phyloP scores from a whole-genome alignment of 306 rosid species.

The Mimosa pudica region DNA sequence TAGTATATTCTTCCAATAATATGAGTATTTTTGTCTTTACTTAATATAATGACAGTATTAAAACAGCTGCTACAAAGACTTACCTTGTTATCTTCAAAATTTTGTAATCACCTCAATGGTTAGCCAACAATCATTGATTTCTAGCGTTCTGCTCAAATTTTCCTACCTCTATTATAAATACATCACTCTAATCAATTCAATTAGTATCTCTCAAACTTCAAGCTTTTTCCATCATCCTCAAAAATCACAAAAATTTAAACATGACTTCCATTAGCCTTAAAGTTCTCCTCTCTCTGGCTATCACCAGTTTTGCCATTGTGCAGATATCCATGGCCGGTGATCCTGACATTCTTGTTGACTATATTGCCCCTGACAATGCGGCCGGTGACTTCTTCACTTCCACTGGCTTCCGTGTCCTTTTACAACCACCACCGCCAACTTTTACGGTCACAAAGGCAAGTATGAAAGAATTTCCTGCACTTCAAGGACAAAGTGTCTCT shows the following conservation, averaged over 20 bases:
- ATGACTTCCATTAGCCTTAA: slow-evolving; percentile 35
- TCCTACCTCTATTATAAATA: slow-evolving; percentile 13
- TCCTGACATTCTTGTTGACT: slow-evolving; percentile 54
- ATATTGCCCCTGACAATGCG: slow-evolving; percentile 31
- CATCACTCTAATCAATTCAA: neutral
- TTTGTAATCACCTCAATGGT: slow-evolving; percentile 13
- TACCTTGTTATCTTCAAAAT: slow-evolving; percentile 20
- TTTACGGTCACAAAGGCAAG: slow-evolving; percentile 48
- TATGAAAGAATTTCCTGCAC: slow-evolving; percentile 49
- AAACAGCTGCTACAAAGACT: slow-evolving; percentile 22
- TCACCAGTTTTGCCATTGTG: slow-evolving; percentile 31
- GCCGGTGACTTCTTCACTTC: slow-evolving; percentile 56
- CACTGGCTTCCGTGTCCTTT: slow-evolving; percentile 39
- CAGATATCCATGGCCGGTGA: slow-evolving; percentile 44
- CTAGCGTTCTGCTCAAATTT: neutral
- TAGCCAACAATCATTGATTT: slow-evolving; percentile 6
- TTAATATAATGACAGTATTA: neutral
- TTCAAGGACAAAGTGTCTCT: slow-evolving; percentile 62
- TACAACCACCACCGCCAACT: neutral
- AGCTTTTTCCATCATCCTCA: neutral
- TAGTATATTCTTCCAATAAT: neutral
- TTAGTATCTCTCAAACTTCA: neutral
- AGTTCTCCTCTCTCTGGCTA: slow-evolving; percentile 27
- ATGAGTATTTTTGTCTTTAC: neutral
- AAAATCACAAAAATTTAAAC: neutral